These are phyloP conservation scores for Eucalyptus cloeziana DNA, from an alignment of 345 rosid genomes.

Conservation along the genomic window DNA sequence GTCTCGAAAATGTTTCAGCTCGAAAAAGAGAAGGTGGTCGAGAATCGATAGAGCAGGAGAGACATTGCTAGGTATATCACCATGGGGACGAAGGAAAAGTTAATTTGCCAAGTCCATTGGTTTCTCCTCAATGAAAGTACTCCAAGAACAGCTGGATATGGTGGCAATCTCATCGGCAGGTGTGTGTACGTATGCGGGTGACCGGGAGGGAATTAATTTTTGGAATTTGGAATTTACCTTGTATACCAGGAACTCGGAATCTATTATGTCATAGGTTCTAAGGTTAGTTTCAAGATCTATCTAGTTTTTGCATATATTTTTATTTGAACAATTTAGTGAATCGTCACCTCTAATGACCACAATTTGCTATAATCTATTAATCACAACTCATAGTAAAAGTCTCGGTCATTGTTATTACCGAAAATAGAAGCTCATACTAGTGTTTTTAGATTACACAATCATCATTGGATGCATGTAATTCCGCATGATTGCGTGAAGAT, in stretches of 20 bases:
- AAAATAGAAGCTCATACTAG: no score
- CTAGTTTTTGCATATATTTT: rapidly evolving
- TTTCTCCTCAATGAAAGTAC: neutral
- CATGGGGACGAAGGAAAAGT: neutral
- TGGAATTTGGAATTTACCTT: rapidly evolving
- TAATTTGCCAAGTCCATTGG: neutral
- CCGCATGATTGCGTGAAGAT: rapidly evolving
- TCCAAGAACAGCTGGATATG: neutral
- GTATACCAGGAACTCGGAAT: rapidly evolving
- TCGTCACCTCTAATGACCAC: rapidly evolving
- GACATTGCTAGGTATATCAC: rapidly evolving
- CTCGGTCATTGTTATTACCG: rapidly evolving
- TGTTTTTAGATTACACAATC: rapidly evolving
- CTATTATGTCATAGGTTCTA: rapidly evolving
- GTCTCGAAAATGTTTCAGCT: neutral
- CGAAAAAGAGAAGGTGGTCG: neutral
- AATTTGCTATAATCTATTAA: rapidly evolving
- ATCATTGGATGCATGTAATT: rapidly evolving
- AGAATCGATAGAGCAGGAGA: neutral
- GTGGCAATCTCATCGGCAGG: neutral
- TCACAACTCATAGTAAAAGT: no score
- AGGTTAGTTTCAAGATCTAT: rapidly evolving
- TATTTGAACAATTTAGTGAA: no score
- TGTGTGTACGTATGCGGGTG: neutral
- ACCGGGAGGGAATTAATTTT: neutral